Base-by-base conservation (phyloP, 2,329 filamentous ascomycete genomes). In the Xylariaceae sp. region DNA sequence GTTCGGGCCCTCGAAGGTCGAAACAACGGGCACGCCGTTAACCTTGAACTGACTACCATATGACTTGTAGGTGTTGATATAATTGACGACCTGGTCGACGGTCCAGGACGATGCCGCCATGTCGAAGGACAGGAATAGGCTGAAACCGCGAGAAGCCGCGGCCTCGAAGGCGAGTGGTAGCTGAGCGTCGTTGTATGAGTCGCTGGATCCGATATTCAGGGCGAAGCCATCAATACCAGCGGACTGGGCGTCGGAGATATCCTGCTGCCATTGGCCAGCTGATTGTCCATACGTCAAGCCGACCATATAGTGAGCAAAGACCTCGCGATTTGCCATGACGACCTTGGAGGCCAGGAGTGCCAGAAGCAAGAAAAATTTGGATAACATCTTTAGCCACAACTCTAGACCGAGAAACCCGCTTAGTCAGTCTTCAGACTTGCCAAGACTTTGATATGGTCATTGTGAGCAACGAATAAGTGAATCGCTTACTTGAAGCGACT, bases 1-100 rank as follows among this genome's bases (percentile, higher is more conserved):
- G 18, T 48, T 52, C 4, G 66, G 57, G 2, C 73, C 73, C 52
- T 74, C 72, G 41, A 76, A 77, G 1, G 73, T 76, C 4, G 70
- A 73, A n/a, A 75, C 72, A 9, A 75, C 59, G 0, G 71, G 64
- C 28, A 61, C 61, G 16, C 56, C 57, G 26, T 70, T 60, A 39
- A 69, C 62, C 38, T 60, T 63, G 46, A 67, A 58, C 47, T 74
- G 67, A 11, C 66, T 66, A 11, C 53, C 39, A 8, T 60, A 63
- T 9, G 49, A 45, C 42, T 64, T 64, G 54, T 64, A 65, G 16
- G 56, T 55, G 48, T 66, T 66, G 45, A 70, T 59, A 33, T 62
- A 55, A 32, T 41, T 35, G 22, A 49, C 39, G 38, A 63, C 56
- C 37, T 54, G 47, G 37, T 54, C 49, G 19, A 54, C 45, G 17